A percentile compares a stretch with the other conserved stretches of the same genome.
These are phyloP conservation scores for Saccharomycopsis malanga DNA, from an alignment of 805 yeast genomes.

Conservation along the genomic window DNA sequence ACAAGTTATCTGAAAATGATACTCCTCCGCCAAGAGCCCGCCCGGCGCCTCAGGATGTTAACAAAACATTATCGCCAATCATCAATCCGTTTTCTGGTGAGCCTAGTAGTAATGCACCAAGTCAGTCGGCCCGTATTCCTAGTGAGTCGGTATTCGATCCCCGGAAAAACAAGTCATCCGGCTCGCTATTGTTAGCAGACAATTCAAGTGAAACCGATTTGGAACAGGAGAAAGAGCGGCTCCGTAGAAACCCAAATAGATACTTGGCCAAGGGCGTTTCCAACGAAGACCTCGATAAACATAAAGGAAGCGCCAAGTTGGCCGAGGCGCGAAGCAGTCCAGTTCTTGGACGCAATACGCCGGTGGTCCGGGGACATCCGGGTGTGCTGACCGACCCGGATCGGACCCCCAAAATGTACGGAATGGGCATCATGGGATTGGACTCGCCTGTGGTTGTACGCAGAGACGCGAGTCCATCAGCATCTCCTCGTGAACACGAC, in stretches of 20 bases:
- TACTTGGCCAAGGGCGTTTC: neutral
- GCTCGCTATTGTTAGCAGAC: slow-evolving; percentile 1
- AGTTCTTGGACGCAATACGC: slow-evolving; percentile 2
- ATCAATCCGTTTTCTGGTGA: slow-evolving; percentile 18
- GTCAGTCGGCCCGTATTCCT: too few species aligned
- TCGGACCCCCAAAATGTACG: slow-evolving; percentile 16
- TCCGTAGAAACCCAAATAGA: slow-evolving; percentile 12
- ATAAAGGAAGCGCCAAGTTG: neutral
- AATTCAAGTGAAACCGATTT: neutral
- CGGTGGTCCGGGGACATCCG: slow-evolving; percentile 1
- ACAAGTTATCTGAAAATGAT: neutral
- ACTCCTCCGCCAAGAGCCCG: neutral
- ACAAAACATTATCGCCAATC: slow-evolving; percentile 17
- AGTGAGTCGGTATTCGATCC: slow-evolving; percentile 9
- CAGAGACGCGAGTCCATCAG: slow-evolving; percentile 10
- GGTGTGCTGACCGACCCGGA: slow-evolving; percentile 6
- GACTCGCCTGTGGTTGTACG: slow-evolving; percentile 20
- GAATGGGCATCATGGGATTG: slow-evolving; percentile 19
- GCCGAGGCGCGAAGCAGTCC: neutral
- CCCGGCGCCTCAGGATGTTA: neutral
- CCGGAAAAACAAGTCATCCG: slow-evolving; percentile 6
- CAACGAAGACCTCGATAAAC: neutral
- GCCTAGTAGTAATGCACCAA: neutral
- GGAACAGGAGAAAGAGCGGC: slow-evolving; percentile 6
- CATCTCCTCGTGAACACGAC: neutral